These are phyloP conservation scores for Suillus occidentalis DNA, from an alignment of 768 basidiomycete species.

Conservation along the genomic window DNA sequence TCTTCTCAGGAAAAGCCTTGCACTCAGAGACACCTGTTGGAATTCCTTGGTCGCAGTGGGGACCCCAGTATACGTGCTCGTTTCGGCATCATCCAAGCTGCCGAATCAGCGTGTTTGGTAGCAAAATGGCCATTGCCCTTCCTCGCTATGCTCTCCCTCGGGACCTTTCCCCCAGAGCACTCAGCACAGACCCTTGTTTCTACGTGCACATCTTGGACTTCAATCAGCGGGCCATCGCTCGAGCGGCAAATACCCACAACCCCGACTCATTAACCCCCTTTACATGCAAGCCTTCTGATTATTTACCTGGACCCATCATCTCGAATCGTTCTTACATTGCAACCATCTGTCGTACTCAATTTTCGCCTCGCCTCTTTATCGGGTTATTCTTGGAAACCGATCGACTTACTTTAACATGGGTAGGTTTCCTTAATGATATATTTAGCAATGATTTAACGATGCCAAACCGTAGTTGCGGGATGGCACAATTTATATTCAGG, in stretches of 20 bases:
- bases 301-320: not conserved
- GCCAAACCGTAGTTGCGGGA: not conserved
- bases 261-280: too few relatives aligned
- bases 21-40: not conserved
- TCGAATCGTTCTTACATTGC: not conserved
- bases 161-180: not conserved
- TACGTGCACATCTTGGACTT: slow-evolving; percentile 1
- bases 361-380: accelerated
- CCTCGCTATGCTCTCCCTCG: not conserved
- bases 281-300: not conserved
- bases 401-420: slow-evolving; percentile 2
- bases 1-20: not conserved
- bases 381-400: not conserved
- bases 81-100: not conserved
- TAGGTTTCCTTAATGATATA: not conserved
- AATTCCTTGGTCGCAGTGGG: not conserved
- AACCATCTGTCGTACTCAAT: not conserved
- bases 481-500: not conserved
- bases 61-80: not conserved
- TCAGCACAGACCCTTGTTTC: not conserved
- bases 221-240: not conserved
- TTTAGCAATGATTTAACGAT: not conserved
- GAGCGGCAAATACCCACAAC: not conserved
- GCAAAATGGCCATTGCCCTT: not conserved
- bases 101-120: not conserved